phyloP scores from a whole-genome alignment of 108 stramenopile species.

The Fistulifera solaris region DNA sequence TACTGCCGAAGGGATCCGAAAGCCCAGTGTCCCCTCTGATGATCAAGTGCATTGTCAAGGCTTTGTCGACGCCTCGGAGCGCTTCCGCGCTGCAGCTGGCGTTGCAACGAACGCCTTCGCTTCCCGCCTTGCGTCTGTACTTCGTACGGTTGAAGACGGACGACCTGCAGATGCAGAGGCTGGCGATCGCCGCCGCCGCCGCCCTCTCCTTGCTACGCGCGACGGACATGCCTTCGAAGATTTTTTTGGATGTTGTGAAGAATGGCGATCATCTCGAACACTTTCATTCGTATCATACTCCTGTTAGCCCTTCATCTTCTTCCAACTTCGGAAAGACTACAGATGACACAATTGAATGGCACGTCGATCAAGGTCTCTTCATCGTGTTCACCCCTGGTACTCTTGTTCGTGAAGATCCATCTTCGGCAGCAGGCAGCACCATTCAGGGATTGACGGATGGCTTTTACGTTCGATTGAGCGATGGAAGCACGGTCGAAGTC shows the following conservation, averaged over 20 bases:
- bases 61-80: slow-evolving; percentile 12
- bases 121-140: background rate
- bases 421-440: background rate
- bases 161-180: background rate
- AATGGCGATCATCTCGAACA: slow-evolving; percentile 77
- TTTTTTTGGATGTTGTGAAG: slow-evolving; percentile 36
- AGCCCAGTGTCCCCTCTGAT: background rate
- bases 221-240: slow-evolving; percentile 10
- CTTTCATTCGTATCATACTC: slow-evolving; percentile 62
- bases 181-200: too few relatives aligned
- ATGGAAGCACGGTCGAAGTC: slow-evolving; percentile 32
- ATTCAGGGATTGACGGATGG: background rate
- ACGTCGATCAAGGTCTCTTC: slow-evolving; percentile 40
- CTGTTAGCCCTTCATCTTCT: background rate
- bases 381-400: slow-evolving; percentile 12
- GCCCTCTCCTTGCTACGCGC: slow-evolving; percentile 16
- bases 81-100: slow-evolving; percentile 15
- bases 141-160: too few relatives aligned
- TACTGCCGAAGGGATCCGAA: slow-evolving; percentile 2
- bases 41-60: slow-evolving; percentile 7
- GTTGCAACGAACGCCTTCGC: slow-evolving; percentile 19
- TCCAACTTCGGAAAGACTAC: background rate
- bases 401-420: background rate
- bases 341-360: slow-evolving; percentile 47
- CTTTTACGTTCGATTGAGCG: slow-evolving; percentile 32